Percentiles rank a stretch among this genome's conserved stretches.
These are phyloP conservation scores for Leccinum imitatum DNA, from an alignment of 768 basidiomycete genomes.

Conservation along the genomic window DNA sequence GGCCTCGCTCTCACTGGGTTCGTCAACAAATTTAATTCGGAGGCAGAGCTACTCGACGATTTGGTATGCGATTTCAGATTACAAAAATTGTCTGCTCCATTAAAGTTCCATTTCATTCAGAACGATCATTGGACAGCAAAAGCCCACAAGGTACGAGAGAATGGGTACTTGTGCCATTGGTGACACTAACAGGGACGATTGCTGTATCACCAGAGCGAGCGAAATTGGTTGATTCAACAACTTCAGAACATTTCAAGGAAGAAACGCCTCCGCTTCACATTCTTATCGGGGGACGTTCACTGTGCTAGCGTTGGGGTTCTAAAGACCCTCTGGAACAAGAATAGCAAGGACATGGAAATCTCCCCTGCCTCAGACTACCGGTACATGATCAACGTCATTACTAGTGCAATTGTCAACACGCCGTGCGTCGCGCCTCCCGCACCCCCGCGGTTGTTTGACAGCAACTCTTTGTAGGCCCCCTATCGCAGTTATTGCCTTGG, in stretches of 20 bases:
- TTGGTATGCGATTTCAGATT: slow-evolving; percentile 47
- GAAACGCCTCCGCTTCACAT: slow-evolving; percentile 72
- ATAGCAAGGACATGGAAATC: slow-evolving; percentile 36
- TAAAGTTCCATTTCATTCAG: slow-evolving; percentile 56
- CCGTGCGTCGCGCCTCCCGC: slow-evolving; percentile 54
- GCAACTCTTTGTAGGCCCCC: slow-evolving; percentile 47
- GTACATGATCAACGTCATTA: slow-evolving; percentile 89
- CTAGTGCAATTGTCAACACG: slow-evolving; percentile 96
- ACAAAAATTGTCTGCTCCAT: slow-evolving; percentile 25
- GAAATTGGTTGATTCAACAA: slow-evolving; percentile 83
- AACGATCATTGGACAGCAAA: slow-evolving; percentile 94
- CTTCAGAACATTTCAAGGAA: slow-evolving; percentile 69
- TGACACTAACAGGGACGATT: neutral
- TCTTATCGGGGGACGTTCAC: slow-evolving; percentile 93
- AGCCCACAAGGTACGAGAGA: slow-evolving; percentile 59
- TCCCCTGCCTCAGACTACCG: slow-evolving; percentile 64
- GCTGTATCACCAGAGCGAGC: slow-evolving; percentile 62
- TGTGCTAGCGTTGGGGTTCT: slow-evolving; percentile 81
- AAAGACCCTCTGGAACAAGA: slow-evolving; percentile 62
- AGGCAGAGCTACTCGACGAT: slow-evolving; percentile 93
- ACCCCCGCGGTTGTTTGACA: neutral
- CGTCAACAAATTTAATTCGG: slow-evolving; percentile 88
- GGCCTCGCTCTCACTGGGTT: slow-evolving; percentile 75
- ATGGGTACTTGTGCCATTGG: neutral
- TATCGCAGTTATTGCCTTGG: slow-evolving; percentile 70